Base-by-base conservation (phyloP, 2,329 filamentous ascomycete species). In the Diplodia seriata region DNA sequence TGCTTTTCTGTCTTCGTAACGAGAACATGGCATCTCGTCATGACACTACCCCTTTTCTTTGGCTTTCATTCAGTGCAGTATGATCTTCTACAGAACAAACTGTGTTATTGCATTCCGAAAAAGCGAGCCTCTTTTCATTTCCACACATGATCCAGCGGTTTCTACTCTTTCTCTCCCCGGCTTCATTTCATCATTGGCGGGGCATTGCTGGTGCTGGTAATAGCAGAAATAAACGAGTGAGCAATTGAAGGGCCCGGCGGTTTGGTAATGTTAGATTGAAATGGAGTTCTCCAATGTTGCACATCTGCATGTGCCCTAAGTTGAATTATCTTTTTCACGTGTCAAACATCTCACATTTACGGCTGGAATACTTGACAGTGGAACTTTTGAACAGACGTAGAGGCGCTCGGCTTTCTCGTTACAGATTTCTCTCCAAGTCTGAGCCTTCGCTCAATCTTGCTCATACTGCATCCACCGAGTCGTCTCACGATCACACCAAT, bases 401-500 rank as follows among this genome's bases (percentile, higher is more conserved):
- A 11, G 8, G 43, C 36, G 36, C 11, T 38, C 36, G 11, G 9
- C 36, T 38, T 38, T 8, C 6, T 47, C n/a, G 43, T n/a, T n/a
- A 20, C n/a, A 11, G 11, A 9, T 18, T 3, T 29, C 29, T 12
- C 8, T 53, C 29, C 29, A 3, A 12, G 2, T 29, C 9, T 20
- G 18, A 49, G 20, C 11, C 20, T 49, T 20, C 11, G 53, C 29
- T 59, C 20, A 59, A 11, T 59, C 55, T 23, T 59, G 55, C 55
- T 51, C 43, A 26, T 49, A 51, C 59, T 63, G 47, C 59, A 51
- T 40, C 67, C 66, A 66, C 81, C 76, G 51, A 38, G 54, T 55
- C 14, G 69, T 66, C 36, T 68, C 62, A 18, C 79, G 75, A 65
- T 82, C 81, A 18, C 74, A 75, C 80, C 79, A 83, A 7, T 80